Base-by-base conservation (phyloP, 225 moss, liverwort and hornwort genomes). In the Sphagnum contortum region DNA sequence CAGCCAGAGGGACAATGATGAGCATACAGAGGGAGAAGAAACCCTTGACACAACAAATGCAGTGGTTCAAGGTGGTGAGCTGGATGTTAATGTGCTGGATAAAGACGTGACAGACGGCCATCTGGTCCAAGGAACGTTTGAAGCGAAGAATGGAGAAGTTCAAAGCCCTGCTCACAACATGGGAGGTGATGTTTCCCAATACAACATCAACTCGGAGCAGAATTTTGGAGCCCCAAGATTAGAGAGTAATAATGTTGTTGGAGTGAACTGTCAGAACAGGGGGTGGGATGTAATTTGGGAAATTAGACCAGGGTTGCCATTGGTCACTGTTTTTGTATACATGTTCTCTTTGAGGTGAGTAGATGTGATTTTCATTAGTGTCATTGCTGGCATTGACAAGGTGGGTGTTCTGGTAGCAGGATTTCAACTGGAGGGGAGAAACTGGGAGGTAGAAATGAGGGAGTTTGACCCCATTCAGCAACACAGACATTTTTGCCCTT, bases 401-500 rank as follows among this genome's bases (percentile, higher is more conserved):
- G 29, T 29, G 29, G 29, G 29, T 29, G 1, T 29, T 29, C 29
- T 29, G 29, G 29, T 29, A 29, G 29, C 29, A 29, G 29, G 29
- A 29, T 29, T 29, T 29, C 29, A 29, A 29, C 29, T 29, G 29
- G 29, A 29, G 29, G 29, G 29, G 44, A 77, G 70, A 67, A 86
- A 77, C 70, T 84, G 88, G 85, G 93, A 86, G 64, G 68, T 64
- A 44, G 76, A 86, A 70, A 64, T 62, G 29, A 77, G 79, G 61
- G 86, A 91, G 70, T 98, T 98, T 49, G 98, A 98, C 59, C 93
- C 98, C 48, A 84, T 98, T 66, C 84, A 85, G 64, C 98, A 98
- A 76, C 98, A 98, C 74, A 83, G 98, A n/a, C 93, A 98, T 71
- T 98, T 98, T 75, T 98, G 98, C 79, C 98, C 98, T 45, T 98